Evolutionary conservation across 1,284 basidiomycete species (phyloP).

Genomic region (Pseudozyma sp.): DNA sequence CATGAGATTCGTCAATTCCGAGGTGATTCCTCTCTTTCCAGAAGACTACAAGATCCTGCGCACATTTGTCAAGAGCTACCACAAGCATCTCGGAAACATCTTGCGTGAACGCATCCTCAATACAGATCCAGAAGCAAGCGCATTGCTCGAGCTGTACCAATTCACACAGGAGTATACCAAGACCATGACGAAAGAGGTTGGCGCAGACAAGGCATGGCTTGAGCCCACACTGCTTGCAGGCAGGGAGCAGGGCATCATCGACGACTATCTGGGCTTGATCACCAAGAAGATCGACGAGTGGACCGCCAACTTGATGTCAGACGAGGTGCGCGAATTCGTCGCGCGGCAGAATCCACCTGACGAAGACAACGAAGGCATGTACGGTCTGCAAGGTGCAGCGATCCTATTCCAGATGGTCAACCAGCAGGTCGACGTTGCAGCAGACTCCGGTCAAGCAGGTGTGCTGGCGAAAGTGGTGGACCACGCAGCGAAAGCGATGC

Average conservation of each 20-base stretch:
- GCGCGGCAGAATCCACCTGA: slow-evolving; percentile 87
- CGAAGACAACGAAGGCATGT: slow-evolving; percentile 86
- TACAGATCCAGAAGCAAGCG: slow-evolving; percentile 83
- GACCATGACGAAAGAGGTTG: slow-evolving; percentile 89
- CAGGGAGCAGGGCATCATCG: slow-evolving; percentile 90
- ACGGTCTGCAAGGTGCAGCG: slow-evolving; percentile 89
- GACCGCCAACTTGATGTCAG: slow-evolving; percentile 92
- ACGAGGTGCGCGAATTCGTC: slow-evolving; percentile 87
- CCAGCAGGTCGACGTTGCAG: slow-evolving; percentile 93
- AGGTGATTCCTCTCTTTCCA: slow-evolving; percentile 92
- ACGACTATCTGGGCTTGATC: slow-evolving; percentile 94
- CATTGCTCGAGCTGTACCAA: slow-evolving; percentile 85
- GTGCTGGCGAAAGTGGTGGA: slow-evolving; percentile 91
- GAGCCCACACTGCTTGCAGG: slow-evolving; percentile 83
- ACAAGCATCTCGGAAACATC: slow-evolving; percentile 84
- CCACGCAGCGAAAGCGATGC: slow-evolving; percentile 90
- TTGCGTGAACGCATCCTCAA: slow-evolving; percentile 79
- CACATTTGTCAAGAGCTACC: slow-evolving; percentile 88
- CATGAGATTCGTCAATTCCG: slow-evolving; percentile 86
- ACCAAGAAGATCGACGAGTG: slow-evolving; percentile 97
- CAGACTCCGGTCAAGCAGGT: slow-evolving; percentile 93
- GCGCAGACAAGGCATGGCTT: slow-evolving; percentile 75
- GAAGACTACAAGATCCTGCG: slow-evolving; percentile 87
- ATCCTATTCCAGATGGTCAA: slow-evolving; percentile 98
- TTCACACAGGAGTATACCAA: slow-evolving; percentile 96